Base-by-base conservation (phyloP, 768 basidiomycete species). In the Tylopilus subfusipes region DNA sequence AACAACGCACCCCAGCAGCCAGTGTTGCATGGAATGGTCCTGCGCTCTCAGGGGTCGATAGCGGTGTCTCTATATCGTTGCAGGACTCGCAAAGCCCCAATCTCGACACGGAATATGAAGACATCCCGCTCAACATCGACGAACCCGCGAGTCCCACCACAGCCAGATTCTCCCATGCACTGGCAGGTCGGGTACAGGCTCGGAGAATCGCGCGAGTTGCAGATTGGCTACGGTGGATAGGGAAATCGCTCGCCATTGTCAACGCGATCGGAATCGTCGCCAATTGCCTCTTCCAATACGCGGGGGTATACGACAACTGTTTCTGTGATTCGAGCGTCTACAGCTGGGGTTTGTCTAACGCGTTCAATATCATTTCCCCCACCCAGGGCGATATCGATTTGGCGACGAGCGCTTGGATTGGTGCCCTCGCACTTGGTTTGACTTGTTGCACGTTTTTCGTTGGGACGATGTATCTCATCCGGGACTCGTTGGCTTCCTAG, bases 351-450 rank as follows among this genome's bases (percentile, higher is more conserved):
- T 33, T n/a, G n/a, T n/a, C 27, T 27, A 7, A 7, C 0, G 72
- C 73, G 3, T 77, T 67, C 46, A 44, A 65, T 13, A 65, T 77
- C 16, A 66, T 77, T 2, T 3, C 18, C 2, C 21, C 49, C 1
- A 4, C 1, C 4, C 0, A 7, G 1, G 50, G 43, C 5, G 75
- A 75, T 39, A 22, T 73, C 9, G 24, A 36, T 8, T 30, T 51
- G 40, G 71, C 71, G 61, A 65, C 53, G 34, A 29, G 12, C 0
- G 71, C 72, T 13, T 77, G 77, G 76, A 66, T 71, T 42, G 73
- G 75, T 0, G 76, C 68, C 1, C 65, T 74, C 0, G 58, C 52
- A 10, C 60, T 78, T 3, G 67, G 69, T 3, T 54, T 63, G 31
- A 46, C 48, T 1, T 62, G 50, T 52, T 69, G 67, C 4, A 12